Conservation (phyloP, 257 asterid genomes). For the Eucommia ulmoides region DNA sequence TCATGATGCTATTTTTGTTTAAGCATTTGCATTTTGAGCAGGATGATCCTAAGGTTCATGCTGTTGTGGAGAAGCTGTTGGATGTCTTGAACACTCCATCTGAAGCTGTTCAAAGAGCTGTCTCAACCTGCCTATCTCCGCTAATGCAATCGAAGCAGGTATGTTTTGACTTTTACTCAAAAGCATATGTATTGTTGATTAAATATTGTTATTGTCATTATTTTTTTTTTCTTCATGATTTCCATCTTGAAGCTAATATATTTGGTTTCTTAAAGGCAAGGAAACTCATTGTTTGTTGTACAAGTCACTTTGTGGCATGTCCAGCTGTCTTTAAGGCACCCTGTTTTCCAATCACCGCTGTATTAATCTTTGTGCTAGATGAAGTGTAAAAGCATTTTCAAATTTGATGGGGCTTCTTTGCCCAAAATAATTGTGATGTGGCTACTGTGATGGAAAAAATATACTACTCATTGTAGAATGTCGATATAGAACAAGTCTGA, state of each 20-base stretch:
- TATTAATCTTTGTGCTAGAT: too few species aligned
- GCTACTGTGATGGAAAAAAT: too few species aligned
- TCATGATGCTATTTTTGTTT: constrained; percentile 5
- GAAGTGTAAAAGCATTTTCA: too few species aligned
- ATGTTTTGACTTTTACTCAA: too few species aligned
- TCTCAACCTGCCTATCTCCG: constrained; percentile 86
- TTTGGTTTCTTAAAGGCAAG: neutral
- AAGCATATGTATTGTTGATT: constrained; percentile 1
- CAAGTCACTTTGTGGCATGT: too few species aligned
- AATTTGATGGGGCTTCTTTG: too few species aligned
- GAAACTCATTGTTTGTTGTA: neutral
- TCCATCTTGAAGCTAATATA: neutral
- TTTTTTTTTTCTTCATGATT: neutral
- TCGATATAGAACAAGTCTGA: too few species aligned
- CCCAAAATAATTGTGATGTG: too few species aligned
- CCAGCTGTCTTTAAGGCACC: too few species aligned
- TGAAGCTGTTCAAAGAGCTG: constrained; percentile 98
- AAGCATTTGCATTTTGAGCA: constrained; percentile 18
- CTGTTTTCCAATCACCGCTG: too few species aligned
- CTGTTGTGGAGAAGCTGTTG: constrained; percentile 91
- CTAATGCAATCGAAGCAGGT: constrained; percentile 95
- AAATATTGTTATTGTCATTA: constrained; percentile 6
- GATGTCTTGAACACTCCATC: constrained; percentile 95
- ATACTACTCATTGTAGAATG: too few species aligned
- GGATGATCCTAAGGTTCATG: constrained; percentile 96